Evolutionary conservation across 73 alveolate genomes (phyloP), one percentile per base, ranked within the genome.

Genomic region (Diophrys sp.): DNA sequence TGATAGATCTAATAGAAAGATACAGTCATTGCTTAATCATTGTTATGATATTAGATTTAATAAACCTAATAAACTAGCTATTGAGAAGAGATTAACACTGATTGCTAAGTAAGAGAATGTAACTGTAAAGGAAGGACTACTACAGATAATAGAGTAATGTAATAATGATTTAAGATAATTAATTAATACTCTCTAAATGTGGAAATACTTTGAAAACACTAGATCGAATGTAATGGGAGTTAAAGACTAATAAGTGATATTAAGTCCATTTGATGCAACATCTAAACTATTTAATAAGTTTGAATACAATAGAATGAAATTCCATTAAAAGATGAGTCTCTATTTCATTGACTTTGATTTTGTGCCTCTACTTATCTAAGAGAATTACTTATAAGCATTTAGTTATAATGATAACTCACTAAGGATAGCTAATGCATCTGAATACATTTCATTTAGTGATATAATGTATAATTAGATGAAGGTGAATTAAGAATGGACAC

Each of bases 11-110:
- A 91, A 92, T 72, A 82, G 90, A 71, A 98, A 98, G 87, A 83
- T 95, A 67, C 68, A 67, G 31, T 54, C 85, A 26, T 83, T 95
- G 75, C 32, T 93, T 29, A 90, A 87, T 75, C 87, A 91, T 78
- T 98, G 99, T 82, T 98, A 93, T 84, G 99, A 96, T 62, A 84
- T 98, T 25, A 92, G 91, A 90, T 98, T 97, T 75, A 55, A 88
- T 71, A 71, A 74, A 56, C 99, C 98, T n/a, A 81, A 80, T 71
- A 77, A 80, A 33, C 71, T 77, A 30, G 88, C 55, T 56, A 88
- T 90, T 29, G 87, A 87, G 30, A 73, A 87, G 75, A 87, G 98
- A 89, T 54, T 95, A 56, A 32, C 56, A 70, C 89, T 74, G 0
- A 90, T 96, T 32, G 80, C 94, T 33, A 84, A 87, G 57, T 67